Evolutionary conservation across 257 asterid genomes (phyloP).

Genomic region (Capsicum rhomboideum): DNA sequence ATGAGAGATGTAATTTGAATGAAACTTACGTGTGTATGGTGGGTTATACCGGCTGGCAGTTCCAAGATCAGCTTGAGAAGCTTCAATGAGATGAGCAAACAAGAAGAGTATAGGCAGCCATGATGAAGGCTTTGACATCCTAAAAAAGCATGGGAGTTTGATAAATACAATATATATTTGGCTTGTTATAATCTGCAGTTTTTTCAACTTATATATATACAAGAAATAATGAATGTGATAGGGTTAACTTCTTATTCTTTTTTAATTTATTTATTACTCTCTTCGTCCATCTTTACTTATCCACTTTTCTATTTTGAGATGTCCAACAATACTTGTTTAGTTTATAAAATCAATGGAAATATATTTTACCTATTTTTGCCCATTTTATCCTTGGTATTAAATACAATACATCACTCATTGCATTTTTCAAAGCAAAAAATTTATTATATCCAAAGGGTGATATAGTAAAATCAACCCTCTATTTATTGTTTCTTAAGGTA

Average conservation of each 20-base stretch:
- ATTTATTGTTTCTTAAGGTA: too few species aligned
- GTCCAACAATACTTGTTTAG: too few species aligned
- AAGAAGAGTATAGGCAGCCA: constrained; percentile 13
- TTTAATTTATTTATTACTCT: too few species aligned
- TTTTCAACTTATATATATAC: neutral
- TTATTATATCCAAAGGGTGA: too few species aligned
- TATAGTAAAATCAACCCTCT: too few species aligned
- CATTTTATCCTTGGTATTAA: too few species aligned
- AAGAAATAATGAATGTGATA: neutral
- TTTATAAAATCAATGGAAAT: too few species aligned
- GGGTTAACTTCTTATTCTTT: neutral
- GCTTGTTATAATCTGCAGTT: neutral
- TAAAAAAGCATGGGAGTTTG: neutral
- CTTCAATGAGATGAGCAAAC: neutral
- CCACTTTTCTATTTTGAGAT: too few species aligned
- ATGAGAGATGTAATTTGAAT: neutral
- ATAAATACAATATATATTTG: neutral
- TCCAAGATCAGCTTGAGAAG: constrained; percentile 51
- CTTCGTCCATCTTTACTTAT: too few species aligned
- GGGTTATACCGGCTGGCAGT: constrained; percentile 44
- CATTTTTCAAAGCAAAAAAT: too few species aligned
- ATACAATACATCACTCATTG: too few species aligned
- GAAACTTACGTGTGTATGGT: constrained; percentile 63
- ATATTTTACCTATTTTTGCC: too few species aligned
- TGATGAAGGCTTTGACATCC: neutral